phyloP scores from a whole-genome alignment of 2,329 filamentous ascomycete species.

The Pseudopyrenochaeta lycopersici region DNA sequence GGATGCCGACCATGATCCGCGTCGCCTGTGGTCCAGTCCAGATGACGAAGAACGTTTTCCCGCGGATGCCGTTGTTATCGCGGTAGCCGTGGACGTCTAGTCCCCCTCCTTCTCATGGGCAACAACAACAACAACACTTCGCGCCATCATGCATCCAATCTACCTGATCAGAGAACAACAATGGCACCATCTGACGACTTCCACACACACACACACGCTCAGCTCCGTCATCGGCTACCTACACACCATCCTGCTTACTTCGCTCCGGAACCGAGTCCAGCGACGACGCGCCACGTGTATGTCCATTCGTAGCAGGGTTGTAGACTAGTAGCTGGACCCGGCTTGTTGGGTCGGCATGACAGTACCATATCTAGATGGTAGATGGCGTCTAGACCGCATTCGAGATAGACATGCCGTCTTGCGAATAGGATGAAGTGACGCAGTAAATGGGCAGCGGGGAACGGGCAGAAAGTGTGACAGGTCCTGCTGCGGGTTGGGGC shows the following conservation, averaged over 20 bases:
- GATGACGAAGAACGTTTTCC: background rate
- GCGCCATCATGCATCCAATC: constrained; percentile 17
- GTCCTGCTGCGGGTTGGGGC: constrained; percentile 40
- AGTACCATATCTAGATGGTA: constrained; percentile 13
- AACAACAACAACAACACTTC: constrained; percentile 8
- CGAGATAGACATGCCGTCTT: constrained; percentile 14
- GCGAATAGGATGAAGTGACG: constrained; percentile 25
- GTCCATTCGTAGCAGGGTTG: constrained; percentile 22
- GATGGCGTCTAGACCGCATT: constrained; percentile 16
- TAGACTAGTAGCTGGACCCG: constrained; percentile 10
- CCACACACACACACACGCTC: constrained; percentile 2
- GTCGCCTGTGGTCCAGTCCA: background rate
- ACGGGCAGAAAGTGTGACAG: constrained; percentile 39
- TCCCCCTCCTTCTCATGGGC: constrained; percentile 1
- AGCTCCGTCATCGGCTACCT: constrained; percentile 30
- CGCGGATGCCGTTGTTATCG: background rate
- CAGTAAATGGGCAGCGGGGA: constrained; percentile 7
- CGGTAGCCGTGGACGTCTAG: background rate
- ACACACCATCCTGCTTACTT: constrained; percentile 24
- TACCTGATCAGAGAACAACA: constrained; percentile 5
- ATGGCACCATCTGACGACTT: background rate
- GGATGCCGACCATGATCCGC: background rate
- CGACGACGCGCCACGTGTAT: constrained; percentile 50
- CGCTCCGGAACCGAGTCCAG: constrained; percentile 31
- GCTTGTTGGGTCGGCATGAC: constrained; percentile 32